Conservation (phyloP, 1,139 yeast genomes). For the Meyerozyma elateridarum region DNA sequence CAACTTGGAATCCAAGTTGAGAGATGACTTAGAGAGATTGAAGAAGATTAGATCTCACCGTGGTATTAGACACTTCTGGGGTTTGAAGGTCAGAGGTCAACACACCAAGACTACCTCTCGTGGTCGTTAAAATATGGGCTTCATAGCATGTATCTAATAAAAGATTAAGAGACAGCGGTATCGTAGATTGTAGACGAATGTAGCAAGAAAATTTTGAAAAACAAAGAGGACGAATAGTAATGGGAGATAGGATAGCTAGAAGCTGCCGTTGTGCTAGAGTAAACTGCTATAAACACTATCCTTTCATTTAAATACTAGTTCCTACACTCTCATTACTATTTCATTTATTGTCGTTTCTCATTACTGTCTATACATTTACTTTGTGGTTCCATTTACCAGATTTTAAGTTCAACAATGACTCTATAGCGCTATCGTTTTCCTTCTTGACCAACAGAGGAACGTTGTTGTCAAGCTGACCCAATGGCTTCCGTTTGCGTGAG, state of each 20-base stretch:
- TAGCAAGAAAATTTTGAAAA: background rate
- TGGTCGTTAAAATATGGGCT: conserved; percentile 49
- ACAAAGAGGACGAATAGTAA: background rate
- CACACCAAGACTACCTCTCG: conserved; percentile 99
- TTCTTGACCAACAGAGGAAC: conserved; percentile 11
- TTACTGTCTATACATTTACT: conserved; percentile 6
- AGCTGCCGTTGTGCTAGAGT: no score
- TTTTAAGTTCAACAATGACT: conserved; percentile 41
- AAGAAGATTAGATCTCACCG: conserved; percentile 99
- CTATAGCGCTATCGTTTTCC: conserved; percentile 26
- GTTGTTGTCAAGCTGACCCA: conserved; percentile 23
- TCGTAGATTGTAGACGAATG: conserved; percentile 1
- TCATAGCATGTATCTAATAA: conserved; percentile 2
- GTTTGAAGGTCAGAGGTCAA: conserved; percentile 95
- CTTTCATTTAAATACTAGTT: background rate
- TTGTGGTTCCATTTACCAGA: conserved; percentile 32
- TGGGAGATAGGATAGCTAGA: background rate
- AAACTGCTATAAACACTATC: background rate
- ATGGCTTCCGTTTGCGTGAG: conserved; percentile 26
- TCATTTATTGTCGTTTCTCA: conserved; percentile 14
- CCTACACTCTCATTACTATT: background rate
- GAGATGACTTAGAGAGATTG: conserved; percentile 99
- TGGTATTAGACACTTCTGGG: conserved; percentile 99
- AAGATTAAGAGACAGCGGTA: background rate
- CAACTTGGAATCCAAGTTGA: conserved; percentile 98